Conservation (phyloP, 331 rosid genomes). For the Spiraea crenata region DNA sequence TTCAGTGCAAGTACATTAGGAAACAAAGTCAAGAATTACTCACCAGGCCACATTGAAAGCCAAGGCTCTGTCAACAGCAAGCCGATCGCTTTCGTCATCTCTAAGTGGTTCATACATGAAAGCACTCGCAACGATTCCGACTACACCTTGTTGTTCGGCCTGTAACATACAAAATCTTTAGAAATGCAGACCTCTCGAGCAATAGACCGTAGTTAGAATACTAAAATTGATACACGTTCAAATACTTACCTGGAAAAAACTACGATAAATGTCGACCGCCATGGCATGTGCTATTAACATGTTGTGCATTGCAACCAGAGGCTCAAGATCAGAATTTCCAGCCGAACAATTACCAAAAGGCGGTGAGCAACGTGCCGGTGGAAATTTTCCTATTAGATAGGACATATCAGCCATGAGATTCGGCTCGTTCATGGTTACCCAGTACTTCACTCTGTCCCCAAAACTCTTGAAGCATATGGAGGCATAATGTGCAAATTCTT, state of each 20-base stretch:
- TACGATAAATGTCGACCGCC: conserved; percentile 54
- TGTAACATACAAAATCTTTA: neutral
- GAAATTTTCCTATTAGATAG: conserved; percentile 36
- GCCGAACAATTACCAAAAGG: conserved; percentile 62
- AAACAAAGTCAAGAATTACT: conserved; percentile 14
- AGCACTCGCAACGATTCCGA: conserved; percentile 37
- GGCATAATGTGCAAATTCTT: conserved; percentile 58
- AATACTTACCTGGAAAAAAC: conserved; percentile 41
- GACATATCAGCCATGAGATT: conserved; percentile 30
- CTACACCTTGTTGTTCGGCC: conserved; percentile 51
- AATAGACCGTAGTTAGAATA: too few species aligned
- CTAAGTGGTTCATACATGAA: conserved; percentile 65
- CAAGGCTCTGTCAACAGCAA: conserved; percentile 51
- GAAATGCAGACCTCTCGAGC: too few species aligned
- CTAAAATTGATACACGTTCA: neutral
- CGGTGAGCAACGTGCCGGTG: conserved; percentile 55
- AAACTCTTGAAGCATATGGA: conserved; percentile 53
- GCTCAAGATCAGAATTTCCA: conserved; percentile 67
- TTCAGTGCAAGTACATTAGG: too few species aligned
- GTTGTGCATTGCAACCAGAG: conserved; percentile 64
- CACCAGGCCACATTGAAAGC: conserved; percentile 52
- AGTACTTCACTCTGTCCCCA: conserved; percentile 69
- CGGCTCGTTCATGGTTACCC: conserved; percentile 70
- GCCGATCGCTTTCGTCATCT: conserved; percentile 46
- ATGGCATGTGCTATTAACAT: conserved; percentile 61